Evolutionary conservation across 208 protist species (phyloP).

Genomic region (Trypanosoma rangeli): DNA sequence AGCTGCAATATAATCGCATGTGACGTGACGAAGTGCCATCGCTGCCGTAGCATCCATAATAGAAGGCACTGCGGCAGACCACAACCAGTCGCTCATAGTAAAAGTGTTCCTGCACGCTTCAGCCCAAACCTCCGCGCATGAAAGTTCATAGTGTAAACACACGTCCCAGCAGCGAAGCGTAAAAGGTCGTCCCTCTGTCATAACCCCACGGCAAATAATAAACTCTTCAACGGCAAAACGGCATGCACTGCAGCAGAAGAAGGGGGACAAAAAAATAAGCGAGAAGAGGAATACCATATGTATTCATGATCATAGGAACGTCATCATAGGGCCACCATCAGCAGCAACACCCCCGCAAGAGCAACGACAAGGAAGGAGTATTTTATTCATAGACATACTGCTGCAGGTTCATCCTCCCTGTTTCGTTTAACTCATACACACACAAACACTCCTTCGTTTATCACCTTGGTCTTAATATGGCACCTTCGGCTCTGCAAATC

Average conservation of each 20-base stretch:
- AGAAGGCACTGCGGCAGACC: not conserved
- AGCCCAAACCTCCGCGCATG: constrained; percentile 10
- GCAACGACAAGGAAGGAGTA: too few species aligned
- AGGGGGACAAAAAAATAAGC: not conserved
- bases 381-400: too few species aligned
- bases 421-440: too few species aligned
- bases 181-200: not conserved
- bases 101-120: not conserved
- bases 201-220: not conserved
- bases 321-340: too few species aligned
- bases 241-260: not conserved
- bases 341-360: too few species aligned
- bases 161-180: constrained; percentile 14
- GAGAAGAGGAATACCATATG: not conserved
- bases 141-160: constrained; percentile 21
- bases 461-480: too few species aligned
- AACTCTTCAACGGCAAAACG: not conserved
- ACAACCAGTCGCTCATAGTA: not conserved
- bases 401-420: too few species aligned
- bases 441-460: too few species aligned
- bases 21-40: constrained; percentile 8
- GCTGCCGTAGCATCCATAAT: constrained; percentile 8
- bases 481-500: too few species aligned
- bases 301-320: too few species aligned
- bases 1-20: constrained; percentile 6